Base-by-base conservation (phyloP, 1,139 yeast genomes). In the Geotrichum citri-aurantii region DNA sequence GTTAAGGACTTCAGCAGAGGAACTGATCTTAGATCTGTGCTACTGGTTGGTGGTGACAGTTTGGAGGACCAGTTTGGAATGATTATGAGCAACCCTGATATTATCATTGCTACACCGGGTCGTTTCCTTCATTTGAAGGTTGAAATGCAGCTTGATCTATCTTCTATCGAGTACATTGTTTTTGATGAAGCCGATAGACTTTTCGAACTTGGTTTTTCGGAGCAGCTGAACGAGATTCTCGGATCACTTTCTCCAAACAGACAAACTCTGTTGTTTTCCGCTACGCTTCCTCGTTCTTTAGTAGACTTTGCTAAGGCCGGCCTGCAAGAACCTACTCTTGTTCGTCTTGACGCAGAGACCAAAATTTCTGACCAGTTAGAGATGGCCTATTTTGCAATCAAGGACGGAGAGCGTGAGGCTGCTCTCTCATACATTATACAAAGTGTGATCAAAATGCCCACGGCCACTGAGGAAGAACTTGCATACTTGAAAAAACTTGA, bases 251-350 rank as follows among this genome's bases (percentile, higher is more conserved):
- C 98, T 0, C 73, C 90, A 17, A 78, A 80, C 48, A 82, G 98
- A 70, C 99, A 95, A 73, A 87, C 97, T 0, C 77, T 93, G 55
- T 77, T 95, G 63, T 95, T 95, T 66, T 89, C 97, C 46, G 99
- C 99, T 1, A 95, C 99, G 0, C 80, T 95, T 61, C 99, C 99
- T 6, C 83, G 87, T 63, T 83, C 95, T 0, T 80, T 93, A 65
- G 97, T 95, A 29, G 98, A 93, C 67, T 93, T 93, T 75, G 99
- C 99, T 55, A 92, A 92, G 69, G 98, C 99, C 3, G 99, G 99
- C 10, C 79, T 93, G 55, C 81, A 85, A 2, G 93, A 91, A 68
- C 99, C 99, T 0, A 91, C 90, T 17, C 81, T 93, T 63, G 96
- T 93, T 21, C 81, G 99, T 68, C 78, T 93, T 61, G 99, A 93